Evolutionary conservation across 768 basidiomycete genomes (phyloP).

Genomic region (Galerina marginata): DNA sequence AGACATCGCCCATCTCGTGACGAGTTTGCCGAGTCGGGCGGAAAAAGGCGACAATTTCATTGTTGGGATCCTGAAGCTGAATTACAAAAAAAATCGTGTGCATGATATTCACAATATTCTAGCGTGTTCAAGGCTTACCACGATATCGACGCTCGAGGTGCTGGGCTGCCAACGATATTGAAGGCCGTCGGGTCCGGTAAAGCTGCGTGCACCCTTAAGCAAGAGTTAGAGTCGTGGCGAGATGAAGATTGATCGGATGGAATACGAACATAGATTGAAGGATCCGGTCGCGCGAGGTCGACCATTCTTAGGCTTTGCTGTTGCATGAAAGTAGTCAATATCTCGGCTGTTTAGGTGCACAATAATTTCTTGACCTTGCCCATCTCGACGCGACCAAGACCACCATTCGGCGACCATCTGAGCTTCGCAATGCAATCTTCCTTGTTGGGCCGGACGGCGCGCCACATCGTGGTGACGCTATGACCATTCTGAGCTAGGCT

Average conservation of each 20-base stretch:
- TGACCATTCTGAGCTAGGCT: slow-evolving; percentile 64
- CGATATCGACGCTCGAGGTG: slow-evolving; percentile 57
- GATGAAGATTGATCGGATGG: slow-evolving; percentile 10
- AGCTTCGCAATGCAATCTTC: slow-evolving; percentile 89
- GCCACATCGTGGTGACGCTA: slow-evolving; percentile 79
- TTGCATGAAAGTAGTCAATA: slow-evolving; percentile 29
- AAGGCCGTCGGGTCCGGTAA: slow-evolving; percentile 84
- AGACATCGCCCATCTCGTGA: slow-evolving; percentile 87
- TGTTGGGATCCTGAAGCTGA: slow-evolving; percentile 76
- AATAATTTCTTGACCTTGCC: slow-evolving; percentile 64
- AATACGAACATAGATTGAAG: slow-evolving; percentile 56
- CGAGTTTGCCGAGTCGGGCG: slow-evolving; percentile 77
- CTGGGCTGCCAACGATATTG: slow-evolving; percentile 84
- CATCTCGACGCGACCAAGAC: slow-evolving; percentile 83
- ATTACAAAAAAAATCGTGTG: slow-evolving; percentile 14
- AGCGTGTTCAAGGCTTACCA: slow-evolving; percentile 45
- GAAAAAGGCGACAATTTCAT: slow-evolving; percentile 78
- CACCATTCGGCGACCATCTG: slow-evolving; percentile 84
- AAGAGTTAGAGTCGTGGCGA: slow-evolving; percentile 16
- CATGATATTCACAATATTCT: background rate
- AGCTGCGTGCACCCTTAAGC: slow-evolving; percentile 64
- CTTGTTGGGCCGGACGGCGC: slow-evolving; percentile 79
- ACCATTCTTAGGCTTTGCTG: slow-evolving; percentile 82
- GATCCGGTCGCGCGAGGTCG: slow-evolving; percentile 77
- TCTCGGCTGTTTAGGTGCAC: background rate